Evolutionary conservation across 805 yeast species (phyloP), one percentile per base, ranked within the genome.

Genomic region (Saccharomycopsis sp.): DNA sequence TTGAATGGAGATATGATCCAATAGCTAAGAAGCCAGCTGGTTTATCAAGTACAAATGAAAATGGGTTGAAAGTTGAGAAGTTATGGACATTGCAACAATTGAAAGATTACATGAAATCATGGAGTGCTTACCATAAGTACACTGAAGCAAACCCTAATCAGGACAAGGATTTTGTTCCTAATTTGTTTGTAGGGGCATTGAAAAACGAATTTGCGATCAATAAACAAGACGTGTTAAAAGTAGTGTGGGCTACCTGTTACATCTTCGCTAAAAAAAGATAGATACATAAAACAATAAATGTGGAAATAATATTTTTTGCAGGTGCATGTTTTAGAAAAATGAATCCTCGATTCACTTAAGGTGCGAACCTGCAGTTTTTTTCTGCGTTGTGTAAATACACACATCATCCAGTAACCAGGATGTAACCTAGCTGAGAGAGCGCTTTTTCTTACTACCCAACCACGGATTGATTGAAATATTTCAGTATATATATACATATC

Each of bases 61-160:
- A 55, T 1, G 63, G 62, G 17, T 52, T 70, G 38, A 46, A 44
- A 0, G 61, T 69, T 39, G 66, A 65, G 40, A 59, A 63, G 44
- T 57, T 63, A 13, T 60, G 71, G 31, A 62, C 75, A 0, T 47
- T 86, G 28, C 58, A 53, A 3, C 75, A 67, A 4, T 77, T 71
- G 52, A 59, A 66, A 3, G 59, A 67, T 16, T 84, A 85, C 58
- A 56, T 81, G 20, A 61, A 66, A n/a, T 84, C 95, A 0, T 81
- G 79, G 72, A 81, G 93, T 55, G 72, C 85, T 1, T 76, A 72
- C 58, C 85, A 80, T 60, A 66, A 64, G 34, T 82, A 77, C 74
- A 61, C 63, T 40, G 62, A 63, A 16, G 61, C 16, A 17, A 28
- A 13, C 8, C 56, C 54, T n/a, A 58, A 65, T 21, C 65, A 63